Evolutionary conservation across 768 basidiomycete species (phyloP).

Genomic region (Leucocoprinus sp.): DNA sequence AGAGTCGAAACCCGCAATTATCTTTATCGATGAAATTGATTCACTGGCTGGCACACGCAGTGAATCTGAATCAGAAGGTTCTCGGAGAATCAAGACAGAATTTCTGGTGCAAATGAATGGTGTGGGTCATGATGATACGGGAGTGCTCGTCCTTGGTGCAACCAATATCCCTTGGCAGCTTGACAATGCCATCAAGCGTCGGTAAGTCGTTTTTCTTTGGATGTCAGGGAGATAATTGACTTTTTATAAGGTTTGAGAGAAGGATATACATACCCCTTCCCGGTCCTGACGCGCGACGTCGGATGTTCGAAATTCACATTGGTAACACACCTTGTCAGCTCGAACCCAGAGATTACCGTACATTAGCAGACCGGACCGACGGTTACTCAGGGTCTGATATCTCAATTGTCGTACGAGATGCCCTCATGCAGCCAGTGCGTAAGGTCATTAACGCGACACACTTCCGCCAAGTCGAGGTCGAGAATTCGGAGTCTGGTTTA

Average conservation of each 20-base stretch:
- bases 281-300: slow-evolving; percentile 81
- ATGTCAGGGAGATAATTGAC: neutral
- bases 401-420: slow-evolving; percentile 88
- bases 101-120: slow-evolving; percentile 99
- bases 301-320: slow-evolving; percentile 96
- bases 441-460: slow-evolving; percentile 95
- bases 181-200: slow-evolving; percentile 94
- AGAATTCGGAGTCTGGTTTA: slow-evolving; percentile 20
- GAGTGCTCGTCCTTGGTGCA: slow-evolving; percentile 92
- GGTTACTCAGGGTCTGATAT: slow-evolving; percentile 97
- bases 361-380: slow-evolving; percentile 80
- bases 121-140: slow-evolving; percentile 95
- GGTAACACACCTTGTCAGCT: slow-evolving; percentile 89
- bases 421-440: slow-evolving; percentile 96
- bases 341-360: slow-evolving; percentile 65
- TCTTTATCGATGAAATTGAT: slow-evolving; percentile 98
- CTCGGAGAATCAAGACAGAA: slow-evolving; percentile 96
- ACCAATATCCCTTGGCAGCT: slow-evolving; percentile 99
- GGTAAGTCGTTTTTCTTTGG: slow-evolving; percentile 34
- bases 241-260: slow-evolving; percentile 73
- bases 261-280: slow-evolving; percentile 98
- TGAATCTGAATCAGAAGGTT: slow-evolving; percentile 96
- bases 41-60: slow-evolving; percentile 91
- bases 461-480: slow-evolving; percentile 55
- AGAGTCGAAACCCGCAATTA: slow-evolving; percentile 94